Evolutionary conservation across 305 asterid species (phyloP).

Genomic region (Plantago lanceolata): DNA sequence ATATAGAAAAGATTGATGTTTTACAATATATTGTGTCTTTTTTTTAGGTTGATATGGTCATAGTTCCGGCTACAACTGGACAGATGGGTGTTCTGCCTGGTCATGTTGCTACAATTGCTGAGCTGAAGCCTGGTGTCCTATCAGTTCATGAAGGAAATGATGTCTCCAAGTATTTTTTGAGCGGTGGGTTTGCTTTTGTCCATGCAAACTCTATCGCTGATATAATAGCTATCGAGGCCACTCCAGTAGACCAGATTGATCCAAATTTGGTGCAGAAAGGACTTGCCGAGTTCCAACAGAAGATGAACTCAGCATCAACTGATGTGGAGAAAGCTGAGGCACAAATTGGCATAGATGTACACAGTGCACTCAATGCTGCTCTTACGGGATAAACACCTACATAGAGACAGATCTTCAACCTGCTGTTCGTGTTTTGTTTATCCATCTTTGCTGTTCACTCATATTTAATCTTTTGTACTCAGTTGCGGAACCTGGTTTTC

Average conservation of each 20-base stretch:
- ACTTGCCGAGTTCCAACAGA: constrained; percentile 67
- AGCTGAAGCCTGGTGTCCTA: constrained; percentile 72
- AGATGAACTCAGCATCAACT: constrained; percentile 70
- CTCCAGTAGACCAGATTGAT: constrained; percentile 65
- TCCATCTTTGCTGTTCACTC: constrained; percentile 2
- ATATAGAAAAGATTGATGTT: no score
- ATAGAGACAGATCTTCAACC: constrained; percentile 4
- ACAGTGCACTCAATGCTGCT: constrained; percentile 86
- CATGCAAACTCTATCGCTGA: constrained; percentile 76
- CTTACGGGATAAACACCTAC: constrained; percentile 50
- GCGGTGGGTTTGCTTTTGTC: constrained; percentile 74
- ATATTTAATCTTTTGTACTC: constrained; percentile 24
- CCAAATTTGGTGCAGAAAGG: constrained; percentile 64
- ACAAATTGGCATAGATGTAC: constrained; percentile 79
- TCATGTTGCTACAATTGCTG: constrained; percentile 85
- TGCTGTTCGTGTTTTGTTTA: neutral
- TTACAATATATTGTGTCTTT: neutral
- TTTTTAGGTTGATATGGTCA: constrained; percentile 85
- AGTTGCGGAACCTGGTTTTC: constrained; percentile 26
- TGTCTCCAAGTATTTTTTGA: constrained; percentile 59
- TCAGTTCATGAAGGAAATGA: constrained; percentile 80
- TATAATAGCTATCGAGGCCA: constrained; percentile 64
- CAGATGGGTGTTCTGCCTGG: constrained; percentile 97
- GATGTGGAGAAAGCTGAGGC: constrained; percentile 88
- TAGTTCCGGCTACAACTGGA: constrained; percentile 82